These are phyloP conservation scores for Trichophyton equinum DNA, from an alignment of 2,329 filamentous ascomycete genomes.

Conservation along the genomic window DNA sequence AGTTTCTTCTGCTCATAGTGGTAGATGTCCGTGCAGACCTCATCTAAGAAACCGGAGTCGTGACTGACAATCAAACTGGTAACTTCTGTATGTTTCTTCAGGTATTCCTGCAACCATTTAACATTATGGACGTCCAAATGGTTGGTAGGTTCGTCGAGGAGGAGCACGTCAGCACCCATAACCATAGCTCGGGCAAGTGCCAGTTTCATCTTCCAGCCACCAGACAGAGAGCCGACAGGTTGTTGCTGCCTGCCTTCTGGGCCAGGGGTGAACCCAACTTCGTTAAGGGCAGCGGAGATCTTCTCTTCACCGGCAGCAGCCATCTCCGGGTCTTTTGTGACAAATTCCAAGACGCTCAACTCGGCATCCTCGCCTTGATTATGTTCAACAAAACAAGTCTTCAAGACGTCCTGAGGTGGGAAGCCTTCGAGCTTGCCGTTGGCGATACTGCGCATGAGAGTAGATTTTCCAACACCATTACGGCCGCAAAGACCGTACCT, in stretches of 20 bases:
- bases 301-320: slow-evolving; percentile 64
- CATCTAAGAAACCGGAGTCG: slow-evolving; percentile 94
- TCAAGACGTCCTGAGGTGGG: slow-evolving; percentile 78
- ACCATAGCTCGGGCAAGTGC: slow-evolving; percentile 93
- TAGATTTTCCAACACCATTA: slow-evolving; percentile 98
- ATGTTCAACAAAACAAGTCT: slow-evolving; percentile 97
- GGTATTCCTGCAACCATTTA: slow-evolving; percentile 87
- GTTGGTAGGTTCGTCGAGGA: slow-evolving; percentile 98
- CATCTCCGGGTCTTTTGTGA: slow-evolving; percentile 77
- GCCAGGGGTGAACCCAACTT: slow-evolving; percentile 87
- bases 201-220: slow-evolving; percentile 99
- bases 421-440: slow-evolving; percentile 95
- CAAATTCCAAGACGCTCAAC: slow-evolving; percentile 87
- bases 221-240: slow-evolving; percentile 85
- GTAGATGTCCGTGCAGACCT: slow-evolving; percentile 96
- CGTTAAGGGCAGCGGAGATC: slow-evolving; percentile 69
- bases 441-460: slow-evolving; percentile 92
- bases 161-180: slow-evolving; percentile 85
- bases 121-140: slow-evolving; percentile 95
- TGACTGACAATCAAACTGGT: slow-evolving; percentile 96
- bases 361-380: slow-evolving; percentile 98
- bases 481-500: slow-evolving; percentile 93
- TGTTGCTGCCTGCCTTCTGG: slow-evolving; percentile 80
- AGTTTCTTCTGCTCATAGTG: slow-evolving; percentile 99
- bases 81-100: slow-evolving; percentile 91